Conservation (phyloP, 148 eudicot genomes). For the Pouteria glomerata region DNA sequence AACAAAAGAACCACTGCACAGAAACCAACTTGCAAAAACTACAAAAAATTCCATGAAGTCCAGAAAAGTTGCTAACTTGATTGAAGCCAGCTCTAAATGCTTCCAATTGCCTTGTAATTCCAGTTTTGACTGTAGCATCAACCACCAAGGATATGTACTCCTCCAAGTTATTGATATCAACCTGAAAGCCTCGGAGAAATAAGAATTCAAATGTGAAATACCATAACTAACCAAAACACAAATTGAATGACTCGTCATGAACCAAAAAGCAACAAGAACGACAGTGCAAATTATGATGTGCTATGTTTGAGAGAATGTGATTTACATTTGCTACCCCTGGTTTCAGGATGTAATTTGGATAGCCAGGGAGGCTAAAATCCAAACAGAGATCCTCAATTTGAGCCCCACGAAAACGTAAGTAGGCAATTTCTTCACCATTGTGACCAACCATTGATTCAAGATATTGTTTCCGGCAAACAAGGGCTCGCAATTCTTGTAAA, state of each 20-base stretch:
- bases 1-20: not conserved
- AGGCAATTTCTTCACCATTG: constrained; percentile 39
- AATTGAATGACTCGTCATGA: not conserved
- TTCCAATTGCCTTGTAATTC: constrained; percentile 73
- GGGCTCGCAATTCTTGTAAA: constrained; percentile 82
- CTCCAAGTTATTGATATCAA: constrained; percentile 67
- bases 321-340: constrained; percentile 65
- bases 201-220: not conserved
- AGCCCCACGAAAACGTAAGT: constrained; percentile 69
- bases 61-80: constrained; percentile 42
- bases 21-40: not conserved
- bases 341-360: constrained; percentile 74
- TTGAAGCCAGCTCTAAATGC: constrained; percentile 93
- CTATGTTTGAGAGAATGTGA: not conserved
- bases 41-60: not conserved
- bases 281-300: not conserved
- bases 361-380: constrained; percentile 96
- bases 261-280: not conserved
- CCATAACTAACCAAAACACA: too few relatives aligned
- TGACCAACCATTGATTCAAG: constrained; percentile 70
- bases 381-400: constrained; percentile 81
- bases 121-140: constrained; percentile 87
- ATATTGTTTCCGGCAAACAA: constrained; percentile 69
- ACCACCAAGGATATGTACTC: constrained; percentile 78
- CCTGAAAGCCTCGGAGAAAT: constrained; percentile 36